Percentiles rank a stretch among this genome's conserved stretches.
Evolutionary conservation across 1,139 yeast genomes (phyloP).

Genomic region (Taphrina communis): DNA sequence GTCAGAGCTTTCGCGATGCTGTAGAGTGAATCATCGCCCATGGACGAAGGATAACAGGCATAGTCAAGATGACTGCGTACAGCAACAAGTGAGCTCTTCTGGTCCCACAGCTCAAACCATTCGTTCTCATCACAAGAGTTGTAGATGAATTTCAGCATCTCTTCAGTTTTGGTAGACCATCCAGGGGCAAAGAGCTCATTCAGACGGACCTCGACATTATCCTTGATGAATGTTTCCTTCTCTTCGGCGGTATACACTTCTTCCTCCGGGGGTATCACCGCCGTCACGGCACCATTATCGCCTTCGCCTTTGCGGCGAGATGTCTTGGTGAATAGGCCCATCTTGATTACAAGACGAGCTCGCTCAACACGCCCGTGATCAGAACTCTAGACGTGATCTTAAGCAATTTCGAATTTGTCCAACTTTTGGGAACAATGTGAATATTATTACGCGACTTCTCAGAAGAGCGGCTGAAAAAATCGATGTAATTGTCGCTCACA

Average conservation of each 20-base stretch:
- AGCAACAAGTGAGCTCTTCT: constrained; percentile 40
- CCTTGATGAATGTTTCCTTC: constrained; percentile 26
- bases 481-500: too few relatives aligned
- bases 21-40: constrained; percentile 39
- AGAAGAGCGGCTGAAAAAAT: too few relatives aligned
- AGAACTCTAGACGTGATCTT: neutral
- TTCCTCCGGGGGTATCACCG: neutral
- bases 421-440: too few relatives aligned
- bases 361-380: neutral
- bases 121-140: constrained; percentile 43
- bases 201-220: constrained; percentile 27
- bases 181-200: constrained; percentile 32
- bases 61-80: constrained; percentile 41
- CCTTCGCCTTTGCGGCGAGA: neutral
- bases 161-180: constrained; percentile 34
- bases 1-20: constrained; percentile 42
- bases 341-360: neutral
- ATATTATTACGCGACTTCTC: too few relatives aligned
- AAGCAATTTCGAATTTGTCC: too few relatives aligned
- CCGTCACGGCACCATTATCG: neutral
- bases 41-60: constrained; percentile 21
- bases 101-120: constrained; percentile 44
- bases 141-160: constrained; percentile 44
- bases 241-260: constrained; percentile 24
- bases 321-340: constrained; percentile 29